Base-by-base conservation (phyloP, 108 stramenopile genomes). In the Nannochloropsis salina region DNA sequence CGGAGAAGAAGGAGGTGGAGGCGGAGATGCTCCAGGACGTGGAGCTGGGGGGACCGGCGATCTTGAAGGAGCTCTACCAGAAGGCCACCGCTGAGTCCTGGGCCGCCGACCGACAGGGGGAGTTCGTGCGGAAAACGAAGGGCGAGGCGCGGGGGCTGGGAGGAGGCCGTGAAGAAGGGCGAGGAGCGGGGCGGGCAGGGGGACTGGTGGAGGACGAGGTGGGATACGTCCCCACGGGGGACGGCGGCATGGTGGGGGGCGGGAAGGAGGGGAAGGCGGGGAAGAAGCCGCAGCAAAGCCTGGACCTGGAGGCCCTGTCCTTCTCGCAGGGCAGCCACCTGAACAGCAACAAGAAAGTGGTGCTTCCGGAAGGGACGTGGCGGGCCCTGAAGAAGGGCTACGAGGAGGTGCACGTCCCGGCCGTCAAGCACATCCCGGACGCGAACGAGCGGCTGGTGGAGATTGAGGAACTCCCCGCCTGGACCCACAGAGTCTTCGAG, bases 391-490 rank as follows among this genome's bases (percentile, higher is more conserved):
- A 96, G 91, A 94, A 95, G 74, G 99, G 98, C 9, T 99, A 98
- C 90, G 97, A 98, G 91, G 99, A 99, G 93, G 97, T 99, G 2
- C 99, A 99, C 88, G 98, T 99, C 83, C 99, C 99, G 10, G 97
- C 99, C 9, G 91, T 95, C 3, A 82, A 94, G 82, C 93, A 95
- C 86, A 86, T 94, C 44, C 90, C 95, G 40, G 92, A 93, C 3
- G 89, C 86, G 10, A 95, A 90, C 31, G 97, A 98, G 89, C 91
- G 90, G 83, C 84, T 92, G 5, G 90, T 96, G 3, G 90, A 90
- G 20, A 95, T 99, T 84, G 83, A 86, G 6, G 95, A 96, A n/a
- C 92, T 99, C n/a, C 99, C 99, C 4, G 80, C 85, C 9, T 99
- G 98, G 97, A 94, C 95, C 31, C 98, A 95, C 81, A 91, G 92